Base-by-base conservation (phyloP, 192 early-diverging fungal species). In the Backusella tuberculispora region DNA sequence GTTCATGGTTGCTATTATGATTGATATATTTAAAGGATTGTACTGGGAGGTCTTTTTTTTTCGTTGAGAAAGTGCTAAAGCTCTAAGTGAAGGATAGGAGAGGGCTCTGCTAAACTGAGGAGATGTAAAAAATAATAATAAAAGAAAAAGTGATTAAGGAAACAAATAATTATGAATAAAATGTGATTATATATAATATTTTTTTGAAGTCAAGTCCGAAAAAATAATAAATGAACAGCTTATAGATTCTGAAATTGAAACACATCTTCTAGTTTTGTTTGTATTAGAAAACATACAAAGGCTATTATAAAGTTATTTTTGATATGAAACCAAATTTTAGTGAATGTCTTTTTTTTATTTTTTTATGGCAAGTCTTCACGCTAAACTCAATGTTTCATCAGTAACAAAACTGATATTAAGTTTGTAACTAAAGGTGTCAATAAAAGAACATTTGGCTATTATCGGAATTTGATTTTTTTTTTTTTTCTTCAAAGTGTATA, bases 301-400 rank as follows among this genome's bases (percentile, higher is more conserved):
- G 19, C 19, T 9, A 53, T 17, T 24, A 50, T n/a, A 48, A 53
- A 53, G 19, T 53, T 53, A 53, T 53, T 53, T 53, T 53, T 53
- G 50, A 53, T 53, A 53, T 53, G 50, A 53, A 53, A 24, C 50
- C 50, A 21, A 53, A 53, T 53, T 53, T 21, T 10, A 24, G 19
- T 9, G 12, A 53, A 15, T 9, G 21, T 21, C 50, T 2, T 21
- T 21, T 8, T 17, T 21, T 21, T 19, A 0, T 19, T 9, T 53
- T 53, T 53, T 53, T 53, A n/a, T 53, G 48, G n/a, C 14, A 53
- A 53, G 48, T 53, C 48, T 48, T 48, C 47, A 48, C 47, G 47
- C 47, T 48, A n/a, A 15, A 15, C 21, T 53, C 48, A 53, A 53
- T 53, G 48, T 53, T 53, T 21, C 48, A 53, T 17, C 48, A 53